Base-by-base conservation (phyloP, 805 yeast species). In the Cyberlindnera bimundalis region DNA sequence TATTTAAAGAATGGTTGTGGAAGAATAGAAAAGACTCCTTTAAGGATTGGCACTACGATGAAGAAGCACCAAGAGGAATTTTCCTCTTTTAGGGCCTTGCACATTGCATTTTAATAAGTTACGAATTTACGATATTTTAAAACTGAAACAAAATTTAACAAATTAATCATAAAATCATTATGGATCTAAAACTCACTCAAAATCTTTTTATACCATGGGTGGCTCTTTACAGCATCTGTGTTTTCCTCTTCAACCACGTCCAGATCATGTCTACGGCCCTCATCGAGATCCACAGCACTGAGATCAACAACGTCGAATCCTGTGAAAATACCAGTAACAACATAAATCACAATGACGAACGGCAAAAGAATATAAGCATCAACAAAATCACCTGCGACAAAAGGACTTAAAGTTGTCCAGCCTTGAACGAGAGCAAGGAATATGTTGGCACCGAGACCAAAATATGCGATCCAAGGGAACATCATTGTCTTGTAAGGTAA, bases 401-500 rank as follows among this genome's bases (percentile, higher is more conserved):
- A 73, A 0, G 78, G 78, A 48, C 70, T 69, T 51, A 73, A 68
- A 34, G 67, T 65, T 0, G 73, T 64, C 76, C 76, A 73, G 2
- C 78, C 76, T 52, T 73, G 78, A 19, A 73, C 66, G 29, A 73
- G 48, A 0, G 67, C 73, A 39, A 73, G 56, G 33, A 73, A 64
- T 1, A 63, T 43, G 42, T 65, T 70, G 30, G 67, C 51, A 7
- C 53, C 53, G 5, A 73, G 51, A 3, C 74, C 73, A 21, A 66
- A 45, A 16, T 60, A 61, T 1, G 76, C 69, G 29, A 70, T 57
- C 44, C 52, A 53, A 2, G 78, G 78, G 47, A 58, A 72, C 54
- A 69, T 56, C 46, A 6, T 86, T 10, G 91, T 86, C 59, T 76
- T 81, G 66, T 73, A 87, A 3, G 95, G 93, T 44, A 86, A 67